Conservation (phyloP, 257 asterid species). For the Solanum bulbocastanum region DNA sequence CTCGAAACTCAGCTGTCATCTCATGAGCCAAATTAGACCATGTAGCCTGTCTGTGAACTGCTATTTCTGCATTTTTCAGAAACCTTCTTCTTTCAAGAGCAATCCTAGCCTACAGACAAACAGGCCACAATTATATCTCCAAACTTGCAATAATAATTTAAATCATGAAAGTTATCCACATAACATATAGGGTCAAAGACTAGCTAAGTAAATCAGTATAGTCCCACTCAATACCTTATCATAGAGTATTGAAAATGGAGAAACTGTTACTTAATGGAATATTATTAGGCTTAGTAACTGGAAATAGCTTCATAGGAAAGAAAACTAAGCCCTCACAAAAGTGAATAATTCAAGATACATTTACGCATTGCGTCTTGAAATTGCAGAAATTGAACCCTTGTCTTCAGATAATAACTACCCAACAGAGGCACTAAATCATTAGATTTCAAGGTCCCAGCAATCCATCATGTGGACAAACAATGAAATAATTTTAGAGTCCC, state of each 20-base stretch:
- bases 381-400: neutral
- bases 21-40: constrained; percentile 99
- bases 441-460: neutral
- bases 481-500: neutral
- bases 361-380: neutral
- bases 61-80: constrained; percentile 90
- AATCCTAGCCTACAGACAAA: constrained; percentile 65
- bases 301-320: neutral
- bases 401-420: neutral
- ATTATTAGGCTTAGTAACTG: neutral
- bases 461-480: neutral
- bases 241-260: neutral
- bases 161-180: neutral
- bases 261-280: neutral
- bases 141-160: neutral
- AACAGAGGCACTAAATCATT: neutral
- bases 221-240: neutral
- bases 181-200: neutral
- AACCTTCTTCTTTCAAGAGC: constrained; percentile 96
- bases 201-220: neutral
- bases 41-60: constrained; percentile 83
- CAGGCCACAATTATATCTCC: neutral
- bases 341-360: neutral
- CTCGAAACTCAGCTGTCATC: constrained; percentile 98
- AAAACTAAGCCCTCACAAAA: neutral